Conservation (phyloP, 257 asterid genomes). For the Solanum bukasovii region DNA sequence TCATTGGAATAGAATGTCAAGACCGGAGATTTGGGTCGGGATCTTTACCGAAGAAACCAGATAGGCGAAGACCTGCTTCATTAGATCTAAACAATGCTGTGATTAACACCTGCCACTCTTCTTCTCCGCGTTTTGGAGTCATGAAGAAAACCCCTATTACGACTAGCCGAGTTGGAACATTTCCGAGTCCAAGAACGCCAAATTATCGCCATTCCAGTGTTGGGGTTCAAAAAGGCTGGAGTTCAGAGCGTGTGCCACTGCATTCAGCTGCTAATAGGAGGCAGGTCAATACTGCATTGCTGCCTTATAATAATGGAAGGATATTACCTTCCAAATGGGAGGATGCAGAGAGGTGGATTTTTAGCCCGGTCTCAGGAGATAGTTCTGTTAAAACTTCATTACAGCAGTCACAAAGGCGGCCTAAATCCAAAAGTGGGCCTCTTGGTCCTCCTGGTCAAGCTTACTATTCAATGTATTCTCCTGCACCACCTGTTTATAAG, state of each 20-base stretch:
- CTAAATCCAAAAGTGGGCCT: conserved; percentile 95
- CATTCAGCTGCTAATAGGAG: conserved; percentile 40
- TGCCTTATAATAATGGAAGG: conserved; percentile 65
- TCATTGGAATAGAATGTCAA: conserved; percentile 63
- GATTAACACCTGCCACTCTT: conserved; percentile 27
- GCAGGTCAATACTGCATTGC: conserved; percentile 31
- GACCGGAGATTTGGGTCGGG: conserved; percentile 59
- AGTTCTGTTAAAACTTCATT: conserved; percentile 34
- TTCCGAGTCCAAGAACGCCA: conserved; percentile 94
- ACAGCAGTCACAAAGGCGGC: conserved; percentile 67
- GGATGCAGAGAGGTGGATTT: conserved; percentile 99
- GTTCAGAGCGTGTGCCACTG: conserved; percentile 78
- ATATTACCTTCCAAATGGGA: conserved; percentile 96
- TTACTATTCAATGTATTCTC: conserved; percentile 71
- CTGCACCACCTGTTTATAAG: conserved; percentile 45
- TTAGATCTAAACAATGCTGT: conserved; percentile 55
- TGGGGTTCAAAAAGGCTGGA: conserved; percentile 87
- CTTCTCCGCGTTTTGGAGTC: conserved; percentile 54
- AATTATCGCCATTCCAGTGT: conserved; percentile 51
- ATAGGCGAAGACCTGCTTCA: conserved; percentile 64
- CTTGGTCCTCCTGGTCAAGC: conserved; percentile 87
- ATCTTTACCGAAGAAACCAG: conserved; percentile 33
- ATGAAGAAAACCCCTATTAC: conserved; percentile 50
- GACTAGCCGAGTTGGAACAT: conserved; percentile 32
- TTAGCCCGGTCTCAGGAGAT: conserved; percentile 80